Percentiles rank a stretch among this genome's conserved stretches.
Conservation (phyloP, 2,329 filamentous ascomycete species). For the Tolypocladium sp. region DNA sequence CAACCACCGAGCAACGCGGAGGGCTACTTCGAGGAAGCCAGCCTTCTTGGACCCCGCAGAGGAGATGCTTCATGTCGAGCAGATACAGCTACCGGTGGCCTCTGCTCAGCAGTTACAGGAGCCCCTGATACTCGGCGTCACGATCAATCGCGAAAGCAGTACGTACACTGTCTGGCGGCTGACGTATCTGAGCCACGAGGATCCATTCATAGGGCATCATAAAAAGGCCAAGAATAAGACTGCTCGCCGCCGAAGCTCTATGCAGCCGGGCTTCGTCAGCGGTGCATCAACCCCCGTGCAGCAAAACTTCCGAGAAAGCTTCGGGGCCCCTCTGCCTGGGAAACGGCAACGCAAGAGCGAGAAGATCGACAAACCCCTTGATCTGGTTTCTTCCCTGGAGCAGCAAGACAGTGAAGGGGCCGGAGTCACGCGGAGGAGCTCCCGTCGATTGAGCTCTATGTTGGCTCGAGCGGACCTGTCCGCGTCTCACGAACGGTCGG, state of each 20-base stretch:
- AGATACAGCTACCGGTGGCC: constrained; percentile 46
- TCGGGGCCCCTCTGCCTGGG: constrained; percentile 49
- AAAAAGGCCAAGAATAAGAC: constrained; percentile 36
- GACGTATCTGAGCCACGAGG: constrained; percentile 63
- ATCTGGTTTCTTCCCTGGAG: constrained; percentile 63
- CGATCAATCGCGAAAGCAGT: constrained; percentile 66
- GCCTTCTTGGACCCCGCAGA: constrained; percentile 64
- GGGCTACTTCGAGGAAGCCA: constrained; percentile 29
- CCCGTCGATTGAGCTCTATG: constrained; percentile 81
- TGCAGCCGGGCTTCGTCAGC: constrained; percentile 61
- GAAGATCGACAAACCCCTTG: constrained; percentile 41
- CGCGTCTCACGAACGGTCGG: constrained; percentile 69
- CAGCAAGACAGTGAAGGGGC: constrained; percentile 49
- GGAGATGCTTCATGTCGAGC: constrained; percentile 75
- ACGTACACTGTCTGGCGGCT: constrained; percentile 81
- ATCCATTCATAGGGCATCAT: constrained; percentile 38
- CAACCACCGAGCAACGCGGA: constrained; percentile 15
- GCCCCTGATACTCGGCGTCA: constrained; percentile 66
- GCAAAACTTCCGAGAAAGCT: constrained; percentile 65
- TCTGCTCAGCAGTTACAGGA: constrained; percentile 26
- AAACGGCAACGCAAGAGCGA: constrained; percentile 46
- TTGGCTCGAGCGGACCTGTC: constrained; percentile 81
- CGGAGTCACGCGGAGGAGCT: constrained; percentile 48
- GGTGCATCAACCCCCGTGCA: constrained; percentile 71
- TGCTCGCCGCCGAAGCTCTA: constrained; percentile 49